phyloP scores from a whole-genome alignment of 805 yeast species.

The Pichia membranifaciens region DNA sequence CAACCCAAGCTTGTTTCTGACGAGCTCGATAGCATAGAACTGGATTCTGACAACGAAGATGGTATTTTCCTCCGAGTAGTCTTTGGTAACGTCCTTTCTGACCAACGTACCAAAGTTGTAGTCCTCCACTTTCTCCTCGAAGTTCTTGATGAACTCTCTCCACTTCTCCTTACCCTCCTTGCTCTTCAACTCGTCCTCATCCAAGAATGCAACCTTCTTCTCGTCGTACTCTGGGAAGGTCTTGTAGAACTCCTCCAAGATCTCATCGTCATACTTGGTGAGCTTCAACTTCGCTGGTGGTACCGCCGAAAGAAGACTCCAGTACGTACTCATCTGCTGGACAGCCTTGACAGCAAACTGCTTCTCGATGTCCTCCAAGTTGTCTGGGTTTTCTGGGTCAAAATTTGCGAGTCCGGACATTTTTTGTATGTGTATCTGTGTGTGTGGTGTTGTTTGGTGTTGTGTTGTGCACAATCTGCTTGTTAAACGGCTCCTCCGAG shows the following conservation, averaged over 20 bases:
- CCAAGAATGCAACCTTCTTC: conserved; percentile 48
- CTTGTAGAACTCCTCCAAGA: conserved; percentile 50
- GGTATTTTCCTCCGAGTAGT: conserved; percentile 77
- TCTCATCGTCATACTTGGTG: conserved; percentile 67
- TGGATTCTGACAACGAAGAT: conserved; percentile 90
- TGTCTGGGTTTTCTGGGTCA: conserved; percentile 83
- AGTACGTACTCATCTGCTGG: conserved; percentile 89
- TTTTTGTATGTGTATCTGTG: not conserved
- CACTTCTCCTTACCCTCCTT: conserved; percentile 77
- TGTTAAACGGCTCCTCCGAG: too few species aligned
- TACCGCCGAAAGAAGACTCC: conserved; percentile 67
- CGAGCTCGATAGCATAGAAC: conserved; percentile 90
- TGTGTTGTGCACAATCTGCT: too few species aligned
- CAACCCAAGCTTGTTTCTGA: conserved; percentile 82
- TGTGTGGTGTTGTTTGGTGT: not conserved
- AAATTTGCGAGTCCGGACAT: conserved; percentile 18
- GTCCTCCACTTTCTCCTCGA: conserved; percentile 78
- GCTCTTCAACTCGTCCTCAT: conserved; percentile 80
- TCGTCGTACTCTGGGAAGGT: conserved; percentile 86
- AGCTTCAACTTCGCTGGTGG: conserved; percentile 76
- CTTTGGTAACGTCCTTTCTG: conserved; percentile 64
- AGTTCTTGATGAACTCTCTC: conserved; percentile 80
- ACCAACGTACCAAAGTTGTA: conserved; percentile 92
- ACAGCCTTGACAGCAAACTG: conserved; percentile 98
- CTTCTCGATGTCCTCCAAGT: conserved; percentile 91